A percentile compares a stretch with the other conserved stretches of the same genome.
These are phyloP conservation scores for Neoascochyta sp. DNA, from an alignment of 2,329 filamentous ascomycete species.

Conservation along the genomic window DNA sequence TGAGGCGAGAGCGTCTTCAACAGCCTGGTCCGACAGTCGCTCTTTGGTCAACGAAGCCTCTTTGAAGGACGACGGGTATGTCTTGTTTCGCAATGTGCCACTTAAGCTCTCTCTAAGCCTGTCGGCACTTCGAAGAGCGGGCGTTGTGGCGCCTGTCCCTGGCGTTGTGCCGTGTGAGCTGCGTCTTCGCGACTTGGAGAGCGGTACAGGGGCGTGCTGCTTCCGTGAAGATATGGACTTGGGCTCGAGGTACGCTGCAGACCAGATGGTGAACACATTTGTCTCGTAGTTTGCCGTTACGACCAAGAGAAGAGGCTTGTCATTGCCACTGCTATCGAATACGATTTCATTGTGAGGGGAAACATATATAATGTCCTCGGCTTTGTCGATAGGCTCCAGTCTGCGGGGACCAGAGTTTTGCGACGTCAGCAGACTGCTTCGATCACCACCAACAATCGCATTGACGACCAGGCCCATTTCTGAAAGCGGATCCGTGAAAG, in stretches of 20 bases:
- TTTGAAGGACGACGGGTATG: slow-evolving; percentile 40
- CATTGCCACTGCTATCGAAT: slow-evolving; percentile 44
- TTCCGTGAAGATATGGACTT: slow-evolving; percentile 51
- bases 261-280: slow-evolving; percentile 80
- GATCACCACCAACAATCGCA: slow-evolving; percentile 27
- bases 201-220: slow-evolving; percentile 37
- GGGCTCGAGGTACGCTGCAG: slow-evolving; percentile 69
- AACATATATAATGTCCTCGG: slow-evolving; percentile 81
- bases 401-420: slow-evolving; percentile 32
- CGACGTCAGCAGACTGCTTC: slow-evolving; percentile 26
- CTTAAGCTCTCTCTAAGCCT: slow-evolving; percentile 76
- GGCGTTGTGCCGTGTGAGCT: slow-evolving; percentile 58
- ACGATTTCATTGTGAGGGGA: slow-evolving; percentile 60
- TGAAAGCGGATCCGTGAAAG: slow-evolving; percentile 77
- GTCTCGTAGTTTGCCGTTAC: slow-evolving; percentile 77
- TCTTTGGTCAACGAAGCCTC: slow-evolving; percentile 30
- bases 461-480: slow-evolving; percentile 78
- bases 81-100: slow-evolving; percentile 45
- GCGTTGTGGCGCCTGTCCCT: slow-evolving; percentile 70
- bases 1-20: slow-evolving; percentile 48
- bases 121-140: slow-evolving; percentile 58
- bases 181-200: slow-evolving; percentile 55
- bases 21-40: slow-evolving; percentile 36
- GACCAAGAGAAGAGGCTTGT: slow-evolving; percentile 61
- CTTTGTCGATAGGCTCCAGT: slow-evolving; percentile 62